These are phyloP conservation scores for Podaxis carcinomalis DNA, from an alignment of 768 basidiomycete species.

Conservation along the genomic window DNA sequence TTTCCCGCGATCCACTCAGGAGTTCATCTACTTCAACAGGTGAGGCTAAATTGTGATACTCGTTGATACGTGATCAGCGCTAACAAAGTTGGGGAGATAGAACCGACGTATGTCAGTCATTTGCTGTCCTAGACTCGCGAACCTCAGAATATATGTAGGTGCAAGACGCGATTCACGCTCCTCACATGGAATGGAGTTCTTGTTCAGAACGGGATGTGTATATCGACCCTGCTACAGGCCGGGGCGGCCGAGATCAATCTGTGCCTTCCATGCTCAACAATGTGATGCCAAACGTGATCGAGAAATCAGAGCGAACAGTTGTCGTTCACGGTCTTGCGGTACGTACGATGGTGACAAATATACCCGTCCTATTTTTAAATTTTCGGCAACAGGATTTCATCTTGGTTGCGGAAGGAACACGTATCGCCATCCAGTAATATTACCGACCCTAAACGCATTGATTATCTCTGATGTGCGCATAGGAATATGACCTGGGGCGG, in stretches of 20 bases:
- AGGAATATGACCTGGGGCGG: slow-evolving; percentile 52
- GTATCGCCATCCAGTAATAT: slow-evolving; percentile 49
- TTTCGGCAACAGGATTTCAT: slow-evolving; percentile 45
- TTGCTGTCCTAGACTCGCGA: neutral
- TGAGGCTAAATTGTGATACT: neutral
- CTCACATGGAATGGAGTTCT: slow-evolving; percentile 53
- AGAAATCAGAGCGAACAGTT: slow-evolving; percentile 64
- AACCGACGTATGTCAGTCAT: slow-evolving; percentile 6
- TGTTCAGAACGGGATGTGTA: slow-evolving; percentile 62
- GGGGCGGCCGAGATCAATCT: slow-evolving; percentile 48
- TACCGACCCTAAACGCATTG: slow-evolving; percentile 35
- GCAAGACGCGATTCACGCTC: slow-evolving; percentile 69
- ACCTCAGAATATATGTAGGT: slow-evolving; percentile 38
- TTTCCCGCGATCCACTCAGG: slow-evolving; percentile 59
- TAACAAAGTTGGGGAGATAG: neutral
- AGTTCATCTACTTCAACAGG: slow-evolving; percentile 69
- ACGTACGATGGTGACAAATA: slow-evolving; percentile 58
- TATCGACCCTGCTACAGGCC: slow-evolving; percentile 52
- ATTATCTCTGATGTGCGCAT: neutral
- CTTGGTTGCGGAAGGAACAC: slow-evolving; percentile 69
- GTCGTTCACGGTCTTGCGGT: slow-evolving; percentile 70
- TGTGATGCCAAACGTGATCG: slow-evolving; percentile 71
- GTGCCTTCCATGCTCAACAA: slow-evolving; percentile 48
- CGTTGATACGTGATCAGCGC: neutral
- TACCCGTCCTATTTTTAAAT: slow-evolving; percentile 17